phyloP scores from a whole-genome alignment of 495 filamentous ascomycete genomes.

The Tricharina praecox region DNA sequence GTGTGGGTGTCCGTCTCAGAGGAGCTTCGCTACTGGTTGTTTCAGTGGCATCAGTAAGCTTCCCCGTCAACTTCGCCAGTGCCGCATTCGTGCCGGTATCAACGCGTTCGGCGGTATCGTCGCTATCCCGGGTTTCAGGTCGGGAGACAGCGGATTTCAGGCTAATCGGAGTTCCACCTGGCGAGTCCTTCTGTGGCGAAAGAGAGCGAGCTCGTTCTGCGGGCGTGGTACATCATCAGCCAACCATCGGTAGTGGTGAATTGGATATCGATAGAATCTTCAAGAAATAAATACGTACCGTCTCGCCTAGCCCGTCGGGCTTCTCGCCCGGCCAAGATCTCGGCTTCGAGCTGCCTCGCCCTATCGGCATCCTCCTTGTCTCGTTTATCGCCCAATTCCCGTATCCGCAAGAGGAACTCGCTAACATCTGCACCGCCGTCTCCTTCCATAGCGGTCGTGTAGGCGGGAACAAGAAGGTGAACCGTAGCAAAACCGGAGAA shows the following conservation, averaged over 20 bases:
- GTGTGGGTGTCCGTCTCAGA: slow-evolving; percentile 33
- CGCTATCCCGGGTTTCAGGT: slow-evolving; percentile 23
- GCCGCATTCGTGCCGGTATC: slow-evolving; percentile 26
- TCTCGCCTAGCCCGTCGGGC: slow-evolving; percentile 79
- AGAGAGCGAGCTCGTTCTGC: slow-evolving; percentile 77
- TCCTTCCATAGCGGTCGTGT: slow-evolving; percentile 18
- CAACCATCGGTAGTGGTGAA: too few relatives aligned
- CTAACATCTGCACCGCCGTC: slow-evolving; percentile 75
- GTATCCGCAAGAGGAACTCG: slow-evolving; percentile 76
- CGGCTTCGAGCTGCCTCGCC: slow-evolving; percentile 74
- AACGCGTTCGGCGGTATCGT: slow-evolving; percentile 4
- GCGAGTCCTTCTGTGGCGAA: slow-evolving; percentile 63
- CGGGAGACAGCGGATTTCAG: slow-evolving; percentile 33
- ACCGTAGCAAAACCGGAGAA: too few relatives aligned
- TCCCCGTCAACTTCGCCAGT: slow-evolving; percentile 31
- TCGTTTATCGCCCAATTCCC: slow-evolving; percentile 68
- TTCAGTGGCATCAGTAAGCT: neutral
- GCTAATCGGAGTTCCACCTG: slow-evolving; percentile 43
- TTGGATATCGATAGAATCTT: neutral
- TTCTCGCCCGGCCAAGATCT: slow-evolving; percentile 74
- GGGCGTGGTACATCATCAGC: too few relatives aligned
- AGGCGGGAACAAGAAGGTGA: too few relatives aligned
- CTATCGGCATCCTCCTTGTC: slow-evolving; percentile 88
- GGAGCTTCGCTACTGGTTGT: neutral
- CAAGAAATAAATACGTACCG: slow-evolving; percentile 55